These are phyloP conservation scores for Meyerozyma carpophila DNA, from an alignment of 1,139 yeast species.

Conservation along the genomic window DNA sequence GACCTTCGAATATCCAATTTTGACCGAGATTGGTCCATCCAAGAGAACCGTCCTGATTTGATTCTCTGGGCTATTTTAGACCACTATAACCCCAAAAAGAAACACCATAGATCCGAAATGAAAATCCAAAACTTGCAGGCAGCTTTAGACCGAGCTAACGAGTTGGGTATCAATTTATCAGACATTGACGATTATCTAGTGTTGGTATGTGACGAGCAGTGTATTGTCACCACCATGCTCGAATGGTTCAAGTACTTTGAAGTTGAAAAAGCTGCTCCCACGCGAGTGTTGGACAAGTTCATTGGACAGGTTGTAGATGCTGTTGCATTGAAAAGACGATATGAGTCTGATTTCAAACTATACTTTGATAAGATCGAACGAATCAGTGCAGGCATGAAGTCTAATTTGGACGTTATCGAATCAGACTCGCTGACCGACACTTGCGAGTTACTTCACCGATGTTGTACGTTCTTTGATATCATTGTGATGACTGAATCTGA, in stretches of 20 bases:
- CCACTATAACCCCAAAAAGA: constrained; percentile 17
- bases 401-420: neutral
- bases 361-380: neutral
- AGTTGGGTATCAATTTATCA: constrained; percentile 50
- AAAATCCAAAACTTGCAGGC: constrained; percentile 22
- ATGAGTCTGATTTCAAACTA: neutral
- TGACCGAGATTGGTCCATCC: constrained; percentile 36
- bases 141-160: constrained; percentile 29
- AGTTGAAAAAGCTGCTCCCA: constrained; percentile 11
- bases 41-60: constrained; percentile 24
- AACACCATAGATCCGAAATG: constrained; percentile 36
- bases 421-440: neutral
- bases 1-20: constrained; percentile 23
- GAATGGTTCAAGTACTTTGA: constrained; percentile 58
- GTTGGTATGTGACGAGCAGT: constrained; percentile 56
- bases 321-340: neutral
- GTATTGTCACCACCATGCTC: constrained; percentile 59
- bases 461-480: neutral
- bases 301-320: neutral
- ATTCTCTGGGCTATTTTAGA: constrained; percentile 21
- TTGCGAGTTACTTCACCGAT: neutral
- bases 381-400: neutral
- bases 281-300: constrained; percentile 1
- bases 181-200: constrained; percentile 56
- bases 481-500: neutral